A percentile compares a stretch with the other conserved stretches of the same genome.
Conservation (phyloP, 129 eudicot genomes). For the Tagetes patula region DNA sequence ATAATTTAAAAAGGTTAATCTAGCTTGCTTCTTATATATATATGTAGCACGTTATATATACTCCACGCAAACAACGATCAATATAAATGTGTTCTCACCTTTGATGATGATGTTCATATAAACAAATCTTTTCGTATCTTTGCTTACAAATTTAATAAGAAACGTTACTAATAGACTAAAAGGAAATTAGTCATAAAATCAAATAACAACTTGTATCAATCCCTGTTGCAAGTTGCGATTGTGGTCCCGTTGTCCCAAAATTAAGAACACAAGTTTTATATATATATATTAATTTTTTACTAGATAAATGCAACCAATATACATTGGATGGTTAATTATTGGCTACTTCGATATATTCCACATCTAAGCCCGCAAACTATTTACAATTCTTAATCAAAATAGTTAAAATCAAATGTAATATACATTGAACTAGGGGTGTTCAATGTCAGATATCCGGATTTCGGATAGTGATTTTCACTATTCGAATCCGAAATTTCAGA, state of each 20-base stretch:
- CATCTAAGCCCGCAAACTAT: not conserved
- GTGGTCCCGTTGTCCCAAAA: not conserved
- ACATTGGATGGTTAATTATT: not conserved
- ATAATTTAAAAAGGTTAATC: no score
- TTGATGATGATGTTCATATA: not conserved
- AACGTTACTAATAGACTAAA: not conserved
- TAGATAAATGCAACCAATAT: slow-evolving; percentile 3
- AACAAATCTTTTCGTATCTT: slow-evolving; percentile 9
- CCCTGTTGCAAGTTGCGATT: slow-evolving; percentile 1
- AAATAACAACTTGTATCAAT: not conserved
- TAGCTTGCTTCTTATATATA: not conserved
- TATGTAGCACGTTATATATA: no score
- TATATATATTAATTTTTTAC: not conserved
- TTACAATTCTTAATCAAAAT: not conserved
- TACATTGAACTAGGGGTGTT: no score
- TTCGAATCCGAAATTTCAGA: not conserved
- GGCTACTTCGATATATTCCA: not conserved
- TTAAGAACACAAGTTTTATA: not conserved
- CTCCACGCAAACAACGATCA: not conserved
- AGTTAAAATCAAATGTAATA: not conserved
- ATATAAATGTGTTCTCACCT: not conserved
- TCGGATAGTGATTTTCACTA: no score
- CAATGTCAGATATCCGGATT: no score
- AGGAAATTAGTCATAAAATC: not conserved
- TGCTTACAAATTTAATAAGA: not conserved